A percentile compares a stretch with the other conserved stretches of the same genome.
Conservation (phyloP, 306 rosid species). For the Hippophae rhamnoides region DNA sequence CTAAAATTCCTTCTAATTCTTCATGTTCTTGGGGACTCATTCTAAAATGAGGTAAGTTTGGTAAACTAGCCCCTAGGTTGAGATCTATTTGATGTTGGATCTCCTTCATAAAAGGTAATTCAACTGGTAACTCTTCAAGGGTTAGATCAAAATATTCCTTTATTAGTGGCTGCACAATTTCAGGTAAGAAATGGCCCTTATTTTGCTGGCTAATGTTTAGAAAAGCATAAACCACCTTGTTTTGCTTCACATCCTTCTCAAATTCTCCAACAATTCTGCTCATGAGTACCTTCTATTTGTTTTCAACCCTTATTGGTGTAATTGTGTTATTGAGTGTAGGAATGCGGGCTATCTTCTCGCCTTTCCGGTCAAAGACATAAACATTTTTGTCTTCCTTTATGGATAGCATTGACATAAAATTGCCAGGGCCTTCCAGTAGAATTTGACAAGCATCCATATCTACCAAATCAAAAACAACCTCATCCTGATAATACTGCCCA, state of each 20-base stretch:
- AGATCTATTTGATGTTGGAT: conserved; percentile 1
- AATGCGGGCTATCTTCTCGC: not conserved
- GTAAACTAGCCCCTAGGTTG: not conserved
- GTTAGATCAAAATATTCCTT: not conserved
- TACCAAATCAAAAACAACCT: not conserved
- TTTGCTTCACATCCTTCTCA: too few relatives aligned
- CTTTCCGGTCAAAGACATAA: too few relatives aligned
- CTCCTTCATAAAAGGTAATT: not conserved
- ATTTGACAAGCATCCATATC: conserved; percentile 1
- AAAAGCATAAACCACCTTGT: too few relatives aligned
- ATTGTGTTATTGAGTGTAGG: not conserved
- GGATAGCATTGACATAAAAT: not conserved
- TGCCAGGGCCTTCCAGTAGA: not conserved
- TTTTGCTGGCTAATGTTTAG: too few relatives aligned
- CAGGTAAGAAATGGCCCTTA: not conserved
- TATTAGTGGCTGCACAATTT: not conserved
- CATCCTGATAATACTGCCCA: not conserved
- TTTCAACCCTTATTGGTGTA: not conserved
- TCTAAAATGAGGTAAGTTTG: not conserved
- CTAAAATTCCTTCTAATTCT: not conserved
- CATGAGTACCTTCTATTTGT: too few relatives aligned
- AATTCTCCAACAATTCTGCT: too few relatives aligned
- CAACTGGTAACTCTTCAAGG: not conserved
- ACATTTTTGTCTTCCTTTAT: not conserved
- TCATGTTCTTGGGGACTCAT: not conserved